Evolutionary conservation across 139 green algal genomes (phyloP).

Genomic region (Chlorella ohadii): DNA sequence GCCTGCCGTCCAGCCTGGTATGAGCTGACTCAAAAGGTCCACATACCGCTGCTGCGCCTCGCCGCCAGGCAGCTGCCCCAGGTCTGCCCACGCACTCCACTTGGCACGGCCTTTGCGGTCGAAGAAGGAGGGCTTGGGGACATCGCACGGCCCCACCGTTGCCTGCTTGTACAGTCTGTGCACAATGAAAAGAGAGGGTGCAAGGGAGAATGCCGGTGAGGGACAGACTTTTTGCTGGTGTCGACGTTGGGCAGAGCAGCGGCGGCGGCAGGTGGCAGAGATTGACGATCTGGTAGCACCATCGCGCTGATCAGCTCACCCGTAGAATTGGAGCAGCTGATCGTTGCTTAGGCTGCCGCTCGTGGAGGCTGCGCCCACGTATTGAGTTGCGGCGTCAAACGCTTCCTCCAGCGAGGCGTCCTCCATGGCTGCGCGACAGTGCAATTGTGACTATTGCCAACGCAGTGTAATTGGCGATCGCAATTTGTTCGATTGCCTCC

Average conservation of each 20-base stretch:
- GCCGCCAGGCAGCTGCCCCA: neutral
- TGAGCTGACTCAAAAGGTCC: slow-evolving; percentile 3
- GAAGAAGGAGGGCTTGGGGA: slow-evolving; percentile 53
- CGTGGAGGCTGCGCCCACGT: slow-evolving; percentile 22
- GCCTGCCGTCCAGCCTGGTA: slow-evolving; percentile 17
- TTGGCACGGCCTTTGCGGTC: slow-evolving; percentile 51
- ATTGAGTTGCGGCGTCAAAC: slow-evolving; percentile 49
- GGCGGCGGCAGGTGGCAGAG: no score
- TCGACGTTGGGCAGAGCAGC: no score
- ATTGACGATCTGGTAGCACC: no score
- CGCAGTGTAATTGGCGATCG: no score
- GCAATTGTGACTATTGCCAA: no score
- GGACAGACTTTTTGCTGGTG: no score
- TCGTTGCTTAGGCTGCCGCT: slow-evolving; percentile 29
- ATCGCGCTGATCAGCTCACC: neutral
- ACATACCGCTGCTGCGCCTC: slow-evolving; percentile 38
- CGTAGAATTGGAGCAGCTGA: slow-evolving; percentile 54
- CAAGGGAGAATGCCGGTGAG: no score
- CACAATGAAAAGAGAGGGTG: no score
- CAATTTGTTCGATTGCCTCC: no score
- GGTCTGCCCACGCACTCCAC: slow-evolving; percentile 46
- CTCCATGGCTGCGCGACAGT: neutral
- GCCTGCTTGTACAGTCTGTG: slow-evolving; percentile 59
- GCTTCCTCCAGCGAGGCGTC: slow-evolving; percentile 1
- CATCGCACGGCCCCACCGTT: slow-evolving; percentile 49